Base-by-base conservation (phyloP, 345 rosid species). In the Alliaria petiolata region DNA sequence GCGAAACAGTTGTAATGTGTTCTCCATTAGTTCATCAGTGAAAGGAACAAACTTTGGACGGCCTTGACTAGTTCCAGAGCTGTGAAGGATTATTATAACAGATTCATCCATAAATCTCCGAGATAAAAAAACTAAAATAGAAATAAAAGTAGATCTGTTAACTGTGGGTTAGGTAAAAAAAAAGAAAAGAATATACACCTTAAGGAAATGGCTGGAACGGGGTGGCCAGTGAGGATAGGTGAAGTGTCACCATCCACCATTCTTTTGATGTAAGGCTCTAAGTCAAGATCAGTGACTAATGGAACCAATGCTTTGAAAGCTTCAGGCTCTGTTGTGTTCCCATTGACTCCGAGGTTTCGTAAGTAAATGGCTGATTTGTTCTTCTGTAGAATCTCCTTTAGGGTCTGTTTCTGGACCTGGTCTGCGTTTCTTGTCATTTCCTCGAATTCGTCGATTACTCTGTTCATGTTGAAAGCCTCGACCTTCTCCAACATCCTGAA, bases 21-120 rank as follows among this genome's bases (percentile, higher is more conserved):
- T 85, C 54, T 89, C 93, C 83, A 92, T 85, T 71, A 91, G 74
- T 17, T 84, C 85, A 44, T 95, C 97, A 62, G 86, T 95, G 75
- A 91, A 95, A 13, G 98, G 99, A 35, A 95, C 60, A 77, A 67
- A 82, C 78, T 95, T 95, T 33, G 89, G 92, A 81, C 80, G 91
- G 49, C 99, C 99, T 77, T 88, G 90, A 56, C 93, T 87, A 6
- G 99, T 95, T 13, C 99, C 99, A 39, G 99, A 95, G 78, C 99
- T 95, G 85, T 78, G 72, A 63, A 14, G 8, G n/a, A n/a, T n/a
- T n/a, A n/a, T n/a, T n/a, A n/a, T n/a, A n/a, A 69, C 19, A 78
- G 35, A 30, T 42, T 25, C 69, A 40, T 55, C 54, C 17, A 26
- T 55, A 57, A 34, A 38, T 40, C 35, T 19, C 56, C 4, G 25